Evolutionary conservation across 345 rosid species (phyloP), one percentile per base, ranked within the genome.

Genomic region (Cardamine chenopodiifolia): DNA sequence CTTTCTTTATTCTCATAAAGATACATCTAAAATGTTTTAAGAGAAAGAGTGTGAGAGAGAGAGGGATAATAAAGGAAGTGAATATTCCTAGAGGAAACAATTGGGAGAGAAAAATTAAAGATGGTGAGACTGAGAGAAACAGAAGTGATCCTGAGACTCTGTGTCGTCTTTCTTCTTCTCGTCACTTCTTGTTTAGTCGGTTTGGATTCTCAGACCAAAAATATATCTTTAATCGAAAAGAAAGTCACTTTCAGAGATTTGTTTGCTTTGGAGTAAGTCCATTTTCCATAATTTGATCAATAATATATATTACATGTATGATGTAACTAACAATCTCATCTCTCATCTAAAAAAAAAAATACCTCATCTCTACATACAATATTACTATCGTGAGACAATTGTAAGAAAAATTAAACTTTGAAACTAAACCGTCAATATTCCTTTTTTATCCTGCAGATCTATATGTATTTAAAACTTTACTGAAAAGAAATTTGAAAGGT

Each of bases 181-280:
- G 35, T 74, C 25, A 68, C 83, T 19, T 83, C 81, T 17, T 81
- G 81, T 45, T 56, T 86, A 61, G 72, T 82, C 7, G 87, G 86
- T 26, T 69, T 77, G n/a, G 84, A 80, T 79, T 53, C 85, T 4
- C 86, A 90, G 70, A 78, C 88, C 34, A 78, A 84, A 80, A 20
- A 49, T 10, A 40, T 90, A n/a, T 63, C 78, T 23, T 76, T 31
- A 71, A 53, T 78, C 9, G 68, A 76, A n/a, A 81, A 69, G 74
- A 73, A 25, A 62, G 89, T 79, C 75, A 83, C 81, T 56, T 88
- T 68, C 86, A 86, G 66, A 77, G 71, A 80, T 25, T 75, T 88
- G 68, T 25, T 62, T 13, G 79, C 83, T 59, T 80, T 90, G 17
- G 10, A 19, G 92, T 90, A 85, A 59, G 83, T 71, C 49, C n/a